Base-by-base conservation (phyloP, 257 asterid genomes). In the Orobanche coerulescens region DNA sequence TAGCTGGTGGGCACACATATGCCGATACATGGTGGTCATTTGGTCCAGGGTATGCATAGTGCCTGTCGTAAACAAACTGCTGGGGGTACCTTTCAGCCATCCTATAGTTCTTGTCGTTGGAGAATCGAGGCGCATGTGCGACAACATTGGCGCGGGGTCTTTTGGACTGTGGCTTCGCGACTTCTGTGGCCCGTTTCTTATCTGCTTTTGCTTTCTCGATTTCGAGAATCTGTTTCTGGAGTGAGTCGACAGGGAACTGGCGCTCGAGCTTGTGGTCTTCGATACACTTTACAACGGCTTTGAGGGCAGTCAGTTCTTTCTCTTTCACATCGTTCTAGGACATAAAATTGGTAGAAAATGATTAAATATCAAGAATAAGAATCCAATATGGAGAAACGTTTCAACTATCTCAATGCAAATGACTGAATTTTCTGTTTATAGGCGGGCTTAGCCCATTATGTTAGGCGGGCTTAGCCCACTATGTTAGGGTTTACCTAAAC, bases 201-300 rank as follows among this genome's bases (percentile, higher is more conserved):
- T 83, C 98, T 0, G 95, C 95, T 81, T 86, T 92, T 8, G 78
- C 90, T 75, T 92, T 92, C 89, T 92, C 98, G 30, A 88, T 82
- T 75, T 76, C 94, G 24, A 70, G 52, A 30, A 88, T 78, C 76
- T 78, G 85, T 55, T 86, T 92, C 67, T 88, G 95, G 71, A 92
- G 98, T 57, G 91, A 81, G 33, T 80, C 95, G 63, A 84, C 48
- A 0, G 94, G 94, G 74, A 81, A 88, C 61, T 78, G 87, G 39
- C 58, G 77, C 77, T 86, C 97, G 1, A 92, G 94, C 73, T 86
- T 86, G 57, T 93, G 89, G 42, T 93, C 98, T 74, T 89, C 98
- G 0, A 88, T 77, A 84, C 98, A 93, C 76, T 84, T 93, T 2
- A 88, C 74, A 40, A 84, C 94, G 4, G 93, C 95, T 80, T 84